phyloP scores from a whole-genome alignment of 2,329 filamentous ascomycete species.

The Beauveria medogensis region DNA sequence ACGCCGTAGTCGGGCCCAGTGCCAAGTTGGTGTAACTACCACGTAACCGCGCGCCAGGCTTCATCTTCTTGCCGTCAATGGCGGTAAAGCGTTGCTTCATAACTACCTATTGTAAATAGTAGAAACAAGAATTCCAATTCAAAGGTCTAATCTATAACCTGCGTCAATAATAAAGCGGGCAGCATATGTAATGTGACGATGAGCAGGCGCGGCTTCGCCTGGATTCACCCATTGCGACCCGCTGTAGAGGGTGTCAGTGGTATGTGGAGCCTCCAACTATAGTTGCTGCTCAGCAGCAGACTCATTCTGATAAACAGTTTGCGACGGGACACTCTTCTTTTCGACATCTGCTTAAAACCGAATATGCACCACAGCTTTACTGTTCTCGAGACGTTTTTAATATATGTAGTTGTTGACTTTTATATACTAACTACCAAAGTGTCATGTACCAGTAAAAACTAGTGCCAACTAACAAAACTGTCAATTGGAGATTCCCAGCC shows the following conservation, averaged over 20 bases:
- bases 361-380: neutral
- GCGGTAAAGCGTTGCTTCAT: slow-evolving; percentile 43
- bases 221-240: slow-evolving; percentile 50
- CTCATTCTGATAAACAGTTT: no score
- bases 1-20: slow-evolving; percentile 55
- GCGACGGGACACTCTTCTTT: neutral
- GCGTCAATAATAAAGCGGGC: slow-evolving; percentile 50
- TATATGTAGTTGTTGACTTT: neutral
- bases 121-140: no score
- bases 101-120: no score
- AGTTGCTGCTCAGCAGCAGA: slow-evolving; percentile 14
- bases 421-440: neutral
- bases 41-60: slow-evolving; percentile 44
- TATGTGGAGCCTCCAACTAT: slow-evolving; percentile 40
- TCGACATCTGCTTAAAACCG: no score
- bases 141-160: no score
- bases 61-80: slow-evolving; percentile 44
- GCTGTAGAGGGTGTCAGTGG: slow-evolving; percentile 50
- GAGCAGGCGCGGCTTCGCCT: slow-evolving; percentile 45
- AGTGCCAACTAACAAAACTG: neutral
- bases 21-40: slow-evolving; percentile 49
- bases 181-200: slow-evolving; percentile 48
- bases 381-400: neutral
- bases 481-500: neutral
- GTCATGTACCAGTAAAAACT: neutral